Evolutionary conservation across 371 early-diverging fungal genomes (phyloP).

Genomic region (Synchytrium microbalum): DNA sequence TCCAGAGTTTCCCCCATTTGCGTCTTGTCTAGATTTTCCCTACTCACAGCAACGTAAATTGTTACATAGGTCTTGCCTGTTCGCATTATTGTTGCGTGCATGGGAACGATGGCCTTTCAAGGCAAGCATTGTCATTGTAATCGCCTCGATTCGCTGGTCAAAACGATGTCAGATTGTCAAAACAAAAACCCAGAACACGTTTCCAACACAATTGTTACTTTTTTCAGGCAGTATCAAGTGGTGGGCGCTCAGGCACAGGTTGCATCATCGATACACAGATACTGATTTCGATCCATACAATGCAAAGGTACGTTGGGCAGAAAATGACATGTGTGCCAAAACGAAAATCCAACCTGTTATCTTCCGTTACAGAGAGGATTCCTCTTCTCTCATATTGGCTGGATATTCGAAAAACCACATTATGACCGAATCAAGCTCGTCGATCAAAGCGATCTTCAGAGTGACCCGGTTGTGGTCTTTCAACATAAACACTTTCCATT

Average conservation of each 20-base stretch:
- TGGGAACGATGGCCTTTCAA: constrained; percentile 31
- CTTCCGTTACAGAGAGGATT: constrained; percentile 28
- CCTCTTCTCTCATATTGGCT: constrained; percentile 34
- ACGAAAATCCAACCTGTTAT: background rate
- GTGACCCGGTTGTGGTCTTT: constrained; percentile 26
- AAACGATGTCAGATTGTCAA: no score
- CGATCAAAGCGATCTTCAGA: constrained; percentile 25
- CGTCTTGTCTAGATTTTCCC: no score
- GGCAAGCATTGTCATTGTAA: no score
- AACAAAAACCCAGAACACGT: no score
- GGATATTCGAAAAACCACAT: constrained; percentile 28
- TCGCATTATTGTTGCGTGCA: constrained; percentile 16
- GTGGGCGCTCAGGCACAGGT: constrained; percentile 33
- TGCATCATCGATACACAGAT: constrained; percentile 37
- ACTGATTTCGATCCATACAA: constrained; percentile 18
- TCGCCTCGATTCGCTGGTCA: no score
- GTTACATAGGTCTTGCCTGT: constrained; percentile 15
- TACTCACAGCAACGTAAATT: no score
- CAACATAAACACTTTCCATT: constrained; percentile 28
- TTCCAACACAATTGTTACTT: no score
- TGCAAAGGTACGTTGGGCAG: no score
- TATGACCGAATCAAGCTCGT: constrained; percentile 21
- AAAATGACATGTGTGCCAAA: background rate
- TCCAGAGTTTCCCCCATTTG: no score
- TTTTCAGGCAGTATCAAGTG: constrained; percentile 33